These are phyloP conservation scores for Pelargonium nanum DNA, from an alignment of 345 rosid species.

Conservation along the genomic window DNA sequence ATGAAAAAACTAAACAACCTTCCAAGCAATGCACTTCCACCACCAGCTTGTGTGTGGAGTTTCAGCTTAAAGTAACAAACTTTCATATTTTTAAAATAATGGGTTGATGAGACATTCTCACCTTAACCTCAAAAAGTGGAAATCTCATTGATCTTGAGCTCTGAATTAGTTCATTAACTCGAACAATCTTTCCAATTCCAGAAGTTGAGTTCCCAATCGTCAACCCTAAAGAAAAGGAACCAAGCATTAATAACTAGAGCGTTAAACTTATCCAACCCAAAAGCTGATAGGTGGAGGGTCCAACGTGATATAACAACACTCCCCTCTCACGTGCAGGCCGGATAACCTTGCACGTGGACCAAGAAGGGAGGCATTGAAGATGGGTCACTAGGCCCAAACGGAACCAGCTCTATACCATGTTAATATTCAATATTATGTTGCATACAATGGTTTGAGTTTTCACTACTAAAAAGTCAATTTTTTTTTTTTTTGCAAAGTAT, in stretches of 20 bases:
- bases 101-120: constrained; percentile 15
- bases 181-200: constrained; percentile 22
- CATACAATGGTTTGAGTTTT: no score
- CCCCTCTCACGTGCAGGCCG: no score
- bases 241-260: neutral
- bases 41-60: neutral
- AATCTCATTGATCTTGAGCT: constrained; percentile 30
- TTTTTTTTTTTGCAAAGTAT: no score
- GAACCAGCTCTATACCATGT: no score
- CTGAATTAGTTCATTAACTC: constrained; percentile 30
- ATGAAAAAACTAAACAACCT: neutral
- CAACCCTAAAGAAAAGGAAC: constrained; percentile 17
- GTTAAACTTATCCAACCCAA: no score
- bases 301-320: no score
- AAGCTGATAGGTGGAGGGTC: no score
- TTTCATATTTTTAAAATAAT: neutral
- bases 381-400: no score
- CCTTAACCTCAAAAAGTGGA: constrained; percentile 55
- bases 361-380: no score
- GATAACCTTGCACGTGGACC: no score
- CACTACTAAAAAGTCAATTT: no score
- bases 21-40: constrained; percentile 1
- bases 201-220: constrained; percentile 28
- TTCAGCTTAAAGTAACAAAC: neutral
- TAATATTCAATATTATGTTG: no score